A percentile compares a stretch with the other conserved stretches of the same genome.
Conservation (phyloP, 2,329 filamentous ascomycete genomes). For the Rachicladosporium sp. region DNA sequence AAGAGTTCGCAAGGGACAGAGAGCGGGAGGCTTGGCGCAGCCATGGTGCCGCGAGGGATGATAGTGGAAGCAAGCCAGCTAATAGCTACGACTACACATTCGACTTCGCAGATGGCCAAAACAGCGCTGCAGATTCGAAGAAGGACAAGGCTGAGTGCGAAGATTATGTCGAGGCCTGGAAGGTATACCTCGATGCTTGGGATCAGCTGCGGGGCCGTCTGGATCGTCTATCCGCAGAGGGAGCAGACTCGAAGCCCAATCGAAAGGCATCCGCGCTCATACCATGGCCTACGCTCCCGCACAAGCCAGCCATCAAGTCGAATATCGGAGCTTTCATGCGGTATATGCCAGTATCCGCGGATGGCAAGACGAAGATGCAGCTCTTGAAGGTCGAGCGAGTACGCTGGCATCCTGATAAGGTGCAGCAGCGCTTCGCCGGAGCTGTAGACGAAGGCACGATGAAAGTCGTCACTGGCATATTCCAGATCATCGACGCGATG, state of each 20-base stretch:
- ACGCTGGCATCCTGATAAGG: slow-evolving; percentile 95
- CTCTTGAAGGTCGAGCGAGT: slow-evolving; percentile 73
- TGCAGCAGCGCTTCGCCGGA: slow-evolving; percentile 75
- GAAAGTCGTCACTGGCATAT: slow-evolving; percentile 74
- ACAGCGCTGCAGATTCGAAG: slow-evolving; percentile 4
- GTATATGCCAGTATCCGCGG: slow-evolving; percentile 24
- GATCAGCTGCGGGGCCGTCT: slow-evolving; percentile 7
- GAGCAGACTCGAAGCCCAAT: no score
- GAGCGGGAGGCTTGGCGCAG: slow-evolving; percentile 23
- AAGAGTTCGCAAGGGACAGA: slow-evolving; percentile 31
- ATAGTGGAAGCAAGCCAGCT: no score
- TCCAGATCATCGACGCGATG: slow-evolving; percentile 75
- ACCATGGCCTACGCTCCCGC: slow-evolving; percentile 63
- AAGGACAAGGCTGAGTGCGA: slow-evolving; percentile 6
- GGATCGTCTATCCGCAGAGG: no score
- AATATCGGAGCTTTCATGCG: slow-evolving; percentile 60
- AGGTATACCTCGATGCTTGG: slow-evolving; percentile 18
- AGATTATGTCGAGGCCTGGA: slow-evolving; percentile 19
- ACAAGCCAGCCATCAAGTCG: slow-evolving; percentile 43
- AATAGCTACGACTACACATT: slow-evolving; percentile 42
- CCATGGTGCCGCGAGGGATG: slow-evolving; percentile 7
- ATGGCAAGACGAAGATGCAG: slow-evolving; percentile 17
- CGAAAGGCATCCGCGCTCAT: slow-evolving; percentile 26
- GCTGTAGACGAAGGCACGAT: slow-evolving; percentile 59
- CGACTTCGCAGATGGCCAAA: slow-evolving; percentile 9